Base-by-base conservation (phyloP, 1,284 basidiomycete genomes). In the Sphaerobolus stellatus region DNA sequence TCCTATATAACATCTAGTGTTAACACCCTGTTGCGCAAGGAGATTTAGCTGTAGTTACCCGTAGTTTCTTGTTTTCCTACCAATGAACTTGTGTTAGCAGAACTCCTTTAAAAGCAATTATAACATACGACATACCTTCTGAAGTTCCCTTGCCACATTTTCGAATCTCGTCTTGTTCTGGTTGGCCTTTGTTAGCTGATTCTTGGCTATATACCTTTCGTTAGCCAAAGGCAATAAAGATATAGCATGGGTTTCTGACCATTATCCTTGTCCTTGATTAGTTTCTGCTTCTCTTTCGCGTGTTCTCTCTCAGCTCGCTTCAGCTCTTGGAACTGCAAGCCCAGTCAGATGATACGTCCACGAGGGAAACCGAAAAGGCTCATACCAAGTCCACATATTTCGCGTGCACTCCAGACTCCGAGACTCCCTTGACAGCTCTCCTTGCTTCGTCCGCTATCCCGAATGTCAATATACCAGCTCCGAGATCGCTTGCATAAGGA, bases 151-250 rank as follows among this genome's bases (percentile, higher is more conserved):
- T 50, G 89, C 89, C 34, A 92, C 76, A 65, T 86, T 90, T 72
- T 92, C 89, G 79, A 92, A 88, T 74, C 88, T 92, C n/a, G 82
- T 81, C 73, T 90, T 90, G 22, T 86, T 86, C 71, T 90, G 87
- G 64, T 90, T 92, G 25, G 87, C 84, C 68, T 92, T 92, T 9
- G 87, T 89, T 52, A 91, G 74, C 65, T 91, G 88, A 55, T 83
- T 76, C 70, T 92, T 92, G 56, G 90, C 89, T 90, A 65, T 58
- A 44, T 51, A 22, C 18, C 40, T 9, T 8, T 11, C 9, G 24
- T 48, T 29, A 41, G 25, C n/a, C 28, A 28, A 27, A 2, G n/a
- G 29, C 16, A 6, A n/a, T 9, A 50, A 24, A 22, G 16, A 45
- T 18, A 43, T 30, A 52, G 16, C 13, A 41, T 36, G 25, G 48